Evolutionary conservation across 495 filamentous ascomycete species (phyloP).

Genomic region (Sporormia fimetaria): DNA sequence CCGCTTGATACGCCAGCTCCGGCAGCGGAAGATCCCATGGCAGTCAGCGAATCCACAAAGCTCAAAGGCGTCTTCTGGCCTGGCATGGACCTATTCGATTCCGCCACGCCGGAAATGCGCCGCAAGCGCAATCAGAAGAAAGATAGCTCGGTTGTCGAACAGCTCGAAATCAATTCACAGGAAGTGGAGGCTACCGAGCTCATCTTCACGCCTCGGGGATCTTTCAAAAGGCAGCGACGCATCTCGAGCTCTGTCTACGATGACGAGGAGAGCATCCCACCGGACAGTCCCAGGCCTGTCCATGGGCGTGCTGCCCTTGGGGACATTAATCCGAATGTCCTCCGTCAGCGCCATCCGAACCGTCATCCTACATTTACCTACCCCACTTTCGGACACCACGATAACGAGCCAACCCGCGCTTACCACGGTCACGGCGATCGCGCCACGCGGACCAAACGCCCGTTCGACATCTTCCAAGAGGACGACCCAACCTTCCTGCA

Average conservation of each 20-base stretch:
- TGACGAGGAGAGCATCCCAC: constrained; percentile 26
- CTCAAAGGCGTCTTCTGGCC: constrained; percentile 72
- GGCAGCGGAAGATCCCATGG: constrained; percentile 17
- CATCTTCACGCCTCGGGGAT: constrained; percentile 49
- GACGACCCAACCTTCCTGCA: constrained; percentile 28
- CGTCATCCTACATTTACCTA: constrained; percentile 7
- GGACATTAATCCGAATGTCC: constrained; percentile 20
- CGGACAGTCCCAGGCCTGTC: constrained; percentile 14
- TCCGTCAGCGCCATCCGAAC: constrained; percentile 10
- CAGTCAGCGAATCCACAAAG: constrained; percentile 33
- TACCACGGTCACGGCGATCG: constrained; percentile 14
- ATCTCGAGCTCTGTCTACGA: constrained; percentile 40
- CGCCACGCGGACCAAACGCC: constrained; percentile 15
- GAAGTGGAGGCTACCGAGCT: constrained; percentile 60
- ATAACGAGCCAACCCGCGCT: constrained; percentile 11
- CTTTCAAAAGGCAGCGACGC: constrained; percentile 42
- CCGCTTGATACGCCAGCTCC: constrained; percentile 11
- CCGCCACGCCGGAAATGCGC: constrained; percentile 64
- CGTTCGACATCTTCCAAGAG: constrained; percentile 27
- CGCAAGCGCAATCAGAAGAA: constrained; percentile 83
- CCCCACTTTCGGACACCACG: constrained; percentile 3
- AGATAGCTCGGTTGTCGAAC: constrained; percentile 53
- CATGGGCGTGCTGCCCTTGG: constrained; percentile 18
- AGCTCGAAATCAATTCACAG: constrained; percentile 57
- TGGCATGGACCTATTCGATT: constrained; percentile 83